These are phyloP conservation scores for Penicillium macrosclerotiorum DNA, from an alignment of 495 filamentous ascomycete genomes.

Conservation along the genomic window DNA sequence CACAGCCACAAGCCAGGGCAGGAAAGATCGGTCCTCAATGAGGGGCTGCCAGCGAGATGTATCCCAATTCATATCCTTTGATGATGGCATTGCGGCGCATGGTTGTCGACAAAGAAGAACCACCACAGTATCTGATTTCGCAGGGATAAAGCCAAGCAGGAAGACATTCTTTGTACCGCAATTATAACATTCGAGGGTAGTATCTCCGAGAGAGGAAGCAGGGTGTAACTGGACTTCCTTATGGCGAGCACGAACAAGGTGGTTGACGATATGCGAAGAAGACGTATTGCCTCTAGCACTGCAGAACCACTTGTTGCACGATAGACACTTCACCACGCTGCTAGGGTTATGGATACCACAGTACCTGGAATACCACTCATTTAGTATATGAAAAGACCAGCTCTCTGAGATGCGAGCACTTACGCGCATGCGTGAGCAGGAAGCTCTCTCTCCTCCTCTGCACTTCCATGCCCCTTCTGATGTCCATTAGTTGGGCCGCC, in stretches of 20 bases:
- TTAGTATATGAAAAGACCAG: slow-evolving; percentile 12
- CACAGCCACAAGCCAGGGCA: slow-evolving; percentile 87
- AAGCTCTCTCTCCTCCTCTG: slow-evolving; percentile 87
- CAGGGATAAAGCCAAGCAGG: slow-evolving; percentile 98
- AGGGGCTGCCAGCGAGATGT: slow-evolving; percentile 96
- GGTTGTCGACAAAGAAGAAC: slow-evolving; percentile 96
- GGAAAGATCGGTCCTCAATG: slow-evolving; percentile 94
- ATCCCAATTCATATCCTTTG: slow-evolving; percentile 99
- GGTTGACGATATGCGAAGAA: slow-evolving; percentile 97
- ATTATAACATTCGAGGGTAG: slow-evolving; percentile 97
- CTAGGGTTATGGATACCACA: slow-evolving; percentile 96
- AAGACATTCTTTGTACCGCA: slow-evolving; percentile 99
- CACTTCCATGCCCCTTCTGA: slow-evolving; percentile 58
- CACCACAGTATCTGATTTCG: slow-evolving; percentile 97
- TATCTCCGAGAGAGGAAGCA: slow-evolving; percentile 92
- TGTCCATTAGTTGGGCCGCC: slow-evolving; percentile 77
- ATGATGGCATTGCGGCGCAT: slow-evolving; percentile 88
- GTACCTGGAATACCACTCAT: slow-evolving; percentile 56
- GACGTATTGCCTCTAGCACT: slow-evolving; percentile 95
- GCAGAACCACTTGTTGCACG: slow-evolving; percentile 99
- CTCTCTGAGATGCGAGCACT: slow-evolving; percentile 37
- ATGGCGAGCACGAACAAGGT: slow-evolving; percentile 93
- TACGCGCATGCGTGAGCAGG: slow-evolving; percentile 96
- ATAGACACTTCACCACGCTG: slow-evolving; percentile 93
- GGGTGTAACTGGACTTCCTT: slow-evolving; percentile 99